Percentiles rank a stretch among this genome's conserved stretches.
phyloP scores from a whole-genome alignment of 2,329 filamentous ascomycete genomes.

The Clonostachys sp. region DNA sequence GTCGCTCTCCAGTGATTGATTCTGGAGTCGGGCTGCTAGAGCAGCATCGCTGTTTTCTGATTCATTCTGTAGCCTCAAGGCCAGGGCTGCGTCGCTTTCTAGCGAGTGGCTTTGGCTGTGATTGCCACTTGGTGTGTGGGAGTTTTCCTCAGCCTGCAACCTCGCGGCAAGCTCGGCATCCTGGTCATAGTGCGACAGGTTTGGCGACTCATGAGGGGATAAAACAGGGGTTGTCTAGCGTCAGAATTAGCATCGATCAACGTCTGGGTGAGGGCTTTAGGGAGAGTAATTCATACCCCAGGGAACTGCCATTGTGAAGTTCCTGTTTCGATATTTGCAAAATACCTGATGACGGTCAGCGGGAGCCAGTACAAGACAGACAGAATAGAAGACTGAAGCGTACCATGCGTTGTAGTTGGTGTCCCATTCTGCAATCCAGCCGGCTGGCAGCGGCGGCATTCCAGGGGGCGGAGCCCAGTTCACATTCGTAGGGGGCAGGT shows the following conservation, averaged over 20 bases:
- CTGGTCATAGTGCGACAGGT: not conserved
- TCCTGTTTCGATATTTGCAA: conserved; percentile 2
- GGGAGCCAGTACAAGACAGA: too few relatives aligned
- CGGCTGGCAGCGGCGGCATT: not conserved
- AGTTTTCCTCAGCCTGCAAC: not conserved
- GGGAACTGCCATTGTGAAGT: conserved; percentile 1
- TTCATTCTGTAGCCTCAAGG: too few relatives aligned
- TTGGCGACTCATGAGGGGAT: not conserved
- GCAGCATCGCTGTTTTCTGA: too few relatives aligned
- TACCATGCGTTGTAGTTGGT: not conserved
- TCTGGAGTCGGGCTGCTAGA: too few relatives aligned
- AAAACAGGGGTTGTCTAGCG: not conserved
- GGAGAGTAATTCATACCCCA: not conserved
- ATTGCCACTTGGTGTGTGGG: not conserved
- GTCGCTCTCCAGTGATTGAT: too few relatives aligned
- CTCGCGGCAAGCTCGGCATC: not conserved
- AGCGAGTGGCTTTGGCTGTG: not conserved
- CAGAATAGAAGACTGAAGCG: not conserved
- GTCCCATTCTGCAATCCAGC: not conserved
- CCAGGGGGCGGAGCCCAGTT: too few relatives aligned
- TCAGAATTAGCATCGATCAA: not conserved
- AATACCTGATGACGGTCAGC: conserved; percentile 1
- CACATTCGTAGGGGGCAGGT: too few relatives aligned
- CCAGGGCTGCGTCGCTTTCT: too few relatives aligned
- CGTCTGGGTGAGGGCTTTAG: not conserved